phyloP scores from a whole-genome alignment of 2,329 filamentous ascomycete species.

The Aspergillus sp. region DNA sequence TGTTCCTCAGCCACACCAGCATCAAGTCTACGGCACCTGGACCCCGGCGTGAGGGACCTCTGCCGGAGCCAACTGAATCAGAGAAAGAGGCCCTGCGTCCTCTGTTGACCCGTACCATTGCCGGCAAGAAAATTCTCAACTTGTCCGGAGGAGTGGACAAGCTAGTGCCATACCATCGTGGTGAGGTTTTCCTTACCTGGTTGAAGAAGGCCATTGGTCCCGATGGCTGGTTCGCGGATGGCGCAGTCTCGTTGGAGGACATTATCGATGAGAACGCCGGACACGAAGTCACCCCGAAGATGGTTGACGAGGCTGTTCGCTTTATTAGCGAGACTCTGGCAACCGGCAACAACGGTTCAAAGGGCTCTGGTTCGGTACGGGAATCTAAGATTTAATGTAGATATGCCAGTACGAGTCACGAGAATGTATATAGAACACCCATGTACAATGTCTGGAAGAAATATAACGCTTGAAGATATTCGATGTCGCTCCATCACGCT shows the following conservation, averaged over 20 bases:
- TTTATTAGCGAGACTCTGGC: slow-evolving; percentile 46
- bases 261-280: slow-evolving; percentile 50
- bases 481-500: too few species aligned
- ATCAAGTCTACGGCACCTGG: slow-evolving; percentile 11
- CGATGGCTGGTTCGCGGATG: slow-evolving; percentile 44
- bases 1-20: slow-evolving; percentile 55
- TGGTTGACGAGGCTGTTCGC: slow-evolving; percentile 50
- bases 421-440: background rate
- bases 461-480: background rate
- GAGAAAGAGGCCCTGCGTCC: slow-evolving; percentile 41
- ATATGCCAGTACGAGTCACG: background rate
- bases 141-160: slow-evolving; percentile 52
- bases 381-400: slow-evolving; percentile 28
- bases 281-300: slow-evolving; percentile 52
- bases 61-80: slow-evolving; percentile 34
- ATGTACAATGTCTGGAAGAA: background rate
- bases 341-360: slow-evolving; percentile 12
- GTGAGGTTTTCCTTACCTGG: slow-evolving; percentile 51
- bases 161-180: slow-evolving; percentile 53
- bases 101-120: slow-evolving; percentile 35
- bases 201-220: slow-evolving; percentile 43
- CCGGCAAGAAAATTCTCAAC: slow-evolving; percentile 49
- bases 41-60: slow-evolving; percentile 21
- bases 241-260: slow-evolving; percentile 50
- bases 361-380: slow-evolving; percentile 24